phyloP scores from a whole-genome alignment of 805 yeast genomes.

The Cyberlindnera veronae region DNA sequence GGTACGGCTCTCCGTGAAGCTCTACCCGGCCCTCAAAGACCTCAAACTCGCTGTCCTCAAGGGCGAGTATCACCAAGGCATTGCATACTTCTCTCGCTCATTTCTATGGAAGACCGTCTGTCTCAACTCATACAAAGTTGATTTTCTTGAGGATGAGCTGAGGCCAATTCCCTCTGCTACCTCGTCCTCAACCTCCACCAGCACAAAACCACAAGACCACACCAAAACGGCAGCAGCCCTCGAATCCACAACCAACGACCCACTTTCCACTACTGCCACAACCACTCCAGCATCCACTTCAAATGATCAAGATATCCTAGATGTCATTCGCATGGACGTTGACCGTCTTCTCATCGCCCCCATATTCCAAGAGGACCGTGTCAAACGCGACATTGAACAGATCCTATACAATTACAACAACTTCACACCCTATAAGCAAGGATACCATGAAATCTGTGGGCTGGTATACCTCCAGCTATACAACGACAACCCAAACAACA shows the following conservation, averaged over 20 bases:
- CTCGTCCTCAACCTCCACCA: background rate
- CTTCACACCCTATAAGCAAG: conserved; percentile 41
- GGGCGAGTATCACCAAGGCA: conserved; percentile 20
- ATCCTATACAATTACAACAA: conserved; percentile 26
- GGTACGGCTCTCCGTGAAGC: conserved; percentile 17
- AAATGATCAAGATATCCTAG: conserved; percentile 15
- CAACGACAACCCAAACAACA: conserved; percentile 31
- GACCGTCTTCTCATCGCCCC: conserved; percentile 27
- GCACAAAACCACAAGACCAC: conserved; percentile 7
- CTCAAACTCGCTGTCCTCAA: conserved; percentile 22
- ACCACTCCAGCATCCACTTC: background rate
- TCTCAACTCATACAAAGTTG: conserved; percentile 19
- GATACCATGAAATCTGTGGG: conserved; percentile 50
- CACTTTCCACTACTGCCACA: conserved; percentile 5
- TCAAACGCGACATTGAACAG: conserved; percentile 21
- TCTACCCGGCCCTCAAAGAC: conserved; percentile 18
- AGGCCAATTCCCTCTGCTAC: conserved; percentile 10
- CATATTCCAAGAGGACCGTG: conserved; percentile 14
- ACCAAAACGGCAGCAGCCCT: conserved; percentile 5
- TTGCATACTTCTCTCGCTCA: conserved; percentile 20
- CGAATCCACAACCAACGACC: conserved; percentile 7
- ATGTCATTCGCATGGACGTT: conserved; percentile 27
- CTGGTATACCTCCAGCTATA: conserved; percentile 39
- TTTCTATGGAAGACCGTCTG: conserved; percentile 25
- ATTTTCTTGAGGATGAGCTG: conserved; percentile 20